Conservation (phyloP, 83 land plant species). For the Thuja plicata region DNA sequence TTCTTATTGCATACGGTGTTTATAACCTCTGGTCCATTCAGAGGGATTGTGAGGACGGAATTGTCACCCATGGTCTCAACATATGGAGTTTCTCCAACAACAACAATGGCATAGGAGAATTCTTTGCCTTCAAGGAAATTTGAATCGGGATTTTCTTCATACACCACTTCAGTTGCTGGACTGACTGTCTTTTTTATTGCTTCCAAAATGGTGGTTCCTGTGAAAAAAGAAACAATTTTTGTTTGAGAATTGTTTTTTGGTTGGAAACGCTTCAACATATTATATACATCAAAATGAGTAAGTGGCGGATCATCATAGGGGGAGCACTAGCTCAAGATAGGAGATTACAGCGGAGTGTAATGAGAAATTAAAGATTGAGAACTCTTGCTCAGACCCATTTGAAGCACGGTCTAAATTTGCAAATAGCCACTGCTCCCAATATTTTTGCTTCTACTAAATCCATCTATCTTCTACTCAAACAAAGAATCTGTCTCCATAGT, state of each 20-base stretch:
- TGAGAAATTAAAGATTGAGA: not conserved
- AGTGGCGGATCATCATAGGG: no score
- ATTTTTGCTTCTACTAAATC: not conserved
- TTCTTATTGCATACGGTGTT: slow-evolving; percentile 40
- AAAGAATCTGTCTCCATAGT: not conserved
- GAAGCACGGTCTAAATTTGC: not conserved
- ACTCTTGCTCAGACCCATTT: not conserved
- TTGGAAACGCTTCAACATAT: no score
- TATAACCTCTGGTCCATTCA: slow-evolving; percentile 39
- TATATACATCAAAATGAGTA: no score
- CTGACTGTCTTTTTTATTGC: slow-evolving; percentile 60
- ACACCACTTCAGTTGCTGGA: slow-evolving; percentile 50
- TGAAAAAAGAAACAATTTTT: not conserved
- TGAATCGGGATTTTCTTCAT: slow-evolving; percentile 47
- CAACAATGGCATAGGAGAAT: slow-evolving; percentile 70
- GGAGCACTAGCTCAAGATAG: no score
- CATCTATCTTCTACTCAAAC: not conserved
- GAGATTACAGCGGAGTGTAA: no score
- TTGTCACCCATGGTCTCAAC: slow-evolving; percentile 66
- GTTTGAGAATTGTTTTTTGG: no score
- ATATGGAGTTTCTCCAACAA: slow-evolving; percentile 73
- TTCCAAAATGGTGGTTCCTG: slow-evolving; percentile 78
- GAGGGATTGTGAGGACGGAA: slow-evolving; percentile 46
- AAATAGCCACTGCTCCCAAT: not conserved
- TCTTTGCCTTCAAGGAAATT: slow-evolving; percentile 27